phyloP scores from a whole-genome alignment of 371 early-diverging fungal species.

The Saksenaea vasiformis region DNA sequence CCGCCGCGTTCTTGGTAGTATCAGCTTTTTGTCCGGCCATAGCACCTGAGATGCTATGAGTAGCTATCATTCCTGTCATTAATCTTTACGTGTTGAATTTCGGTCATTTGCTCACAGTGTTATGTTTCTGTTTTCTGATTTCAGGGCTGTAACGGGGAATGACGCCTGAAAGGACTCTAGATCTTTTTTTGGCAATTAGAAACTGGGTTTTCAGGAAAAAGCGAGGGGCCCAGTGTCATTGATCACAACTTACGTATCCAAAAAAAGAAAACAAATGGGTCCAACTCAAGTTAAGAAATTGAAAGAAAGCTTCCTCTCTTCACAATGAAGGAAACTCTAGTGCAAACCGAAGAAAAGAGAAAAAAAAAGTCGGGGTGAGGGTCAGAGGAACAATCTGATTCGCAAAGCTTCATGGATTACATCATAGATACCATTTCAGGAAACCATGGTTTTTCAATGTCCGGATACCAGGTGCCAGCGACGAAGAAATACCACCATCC shows the following conservation, averaged over 20 bases:
- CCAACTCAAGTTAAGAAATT: neutral
- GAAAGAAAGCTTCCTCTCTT: neutral
- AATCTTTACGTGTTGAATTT: neutral
- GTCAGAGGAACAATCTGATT: neutral
- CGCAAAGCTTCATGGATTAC: neutral
- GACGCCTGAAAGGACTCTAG: neutral
- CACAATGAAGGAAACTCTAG: neutral
- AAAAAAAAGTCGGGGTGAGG: neutral
- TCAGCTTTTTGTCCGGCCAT: slow-evolving; percentile 2
- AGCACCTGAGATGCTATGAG: slow-evolving; percentile 1
- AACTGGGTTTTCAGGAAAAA: slow-evolving; percentile 2
- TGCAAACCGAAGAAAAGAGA: slow-evolving; percentile 1
- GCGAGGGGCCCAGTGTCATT: neutral
- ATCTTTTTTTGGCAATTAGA: slow-evolving; percentile 1
- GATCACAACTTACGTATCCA: slow-evolving; percentile 1
- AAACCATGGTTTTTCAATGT: neutral
- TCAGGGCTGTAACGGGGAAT: neutral
- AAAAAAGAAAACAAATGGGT: neutral
- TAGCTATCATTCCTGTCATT: neutral
- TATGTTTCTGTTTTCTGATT: neutral
- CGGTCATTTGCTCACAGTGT: neutral
- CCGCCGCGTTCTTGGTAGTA: neutral
- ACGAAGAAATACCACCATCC: neutral
- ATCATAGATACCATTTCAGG: neutral
- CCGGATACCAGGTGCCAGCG: neutral